Evolutionary conservation across 2,329 filamentous ascomycete species (phyloP).

Genomic region (Mariannaea sp.): DNA sequence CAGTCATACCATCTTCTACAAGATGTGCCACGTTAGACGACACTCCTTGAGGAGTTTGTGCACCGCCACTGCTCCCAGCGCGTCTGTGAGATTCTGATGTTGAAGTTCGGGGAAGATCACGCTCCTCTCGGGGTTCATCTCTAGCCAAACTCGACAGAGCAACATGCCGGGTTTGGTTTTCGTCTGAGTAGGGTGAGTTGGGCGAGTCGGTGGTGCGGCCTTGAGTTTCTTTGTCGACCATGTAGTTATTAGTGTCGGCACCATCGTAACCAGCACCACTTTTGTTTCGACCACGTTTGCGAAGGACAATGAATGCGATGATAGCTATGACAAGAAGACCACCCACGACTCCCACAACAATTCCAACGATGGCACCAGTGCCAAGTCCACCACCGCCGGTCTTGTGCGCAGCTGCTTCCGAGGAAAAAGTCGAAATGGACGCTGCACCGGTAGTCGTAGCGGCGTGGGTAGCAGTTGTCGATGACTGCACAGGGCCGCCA

Average conservation of each 20-base stretch:
- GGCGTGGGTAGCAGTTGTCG: background rate
- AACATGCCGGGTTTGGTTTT: conserved; percentile 39
- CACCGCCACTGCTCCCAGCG: conserved; percentile 24
- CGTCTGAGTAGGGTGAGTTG: conserved; percentile 52
- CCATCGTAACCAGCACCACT: conserved; percentile 30
- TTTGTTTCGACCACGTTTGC: conserved; percentile 44
- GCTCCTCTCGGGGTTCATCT: conserved; percentile 15
- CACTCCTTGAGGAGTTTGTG: conserved; percentile 40
- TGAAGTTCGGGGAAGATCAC: conserved; percentile 24
- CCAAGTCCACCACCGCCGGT: conserved; percentile 40
- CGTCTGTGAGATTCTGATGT: conserved; percentile 23
- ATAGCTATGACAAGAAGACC: conserved; percentile 47
- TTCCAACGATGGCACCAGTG: conserved; percentile 53
- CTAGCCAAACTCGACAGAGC: conserved; percentile 24
- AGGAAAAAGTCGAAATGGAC: background rate
- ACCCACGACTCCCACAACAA: conserved; percentile 49
- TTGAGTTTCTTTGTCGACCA: conserved; percentile 53
- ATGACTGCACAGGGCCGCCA: too few species aligned
- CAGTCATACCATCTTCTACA: conserved; percentile 65
- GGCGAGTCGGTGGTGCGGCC: conserved; percentile 46
- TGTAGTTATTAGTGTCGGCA: conserved; percentile 43
- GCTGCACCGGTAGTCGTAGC: background rate
- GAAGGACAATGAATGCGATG: conserved; percentile 51
- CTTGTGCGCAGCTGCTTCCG: background rate
- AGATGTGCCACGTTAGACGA: conserved; percentile 54